Conservation (phyloP, 2,329 filamentous ascomycete genomes). For the Magnaporthiopsis poae region DNA sequence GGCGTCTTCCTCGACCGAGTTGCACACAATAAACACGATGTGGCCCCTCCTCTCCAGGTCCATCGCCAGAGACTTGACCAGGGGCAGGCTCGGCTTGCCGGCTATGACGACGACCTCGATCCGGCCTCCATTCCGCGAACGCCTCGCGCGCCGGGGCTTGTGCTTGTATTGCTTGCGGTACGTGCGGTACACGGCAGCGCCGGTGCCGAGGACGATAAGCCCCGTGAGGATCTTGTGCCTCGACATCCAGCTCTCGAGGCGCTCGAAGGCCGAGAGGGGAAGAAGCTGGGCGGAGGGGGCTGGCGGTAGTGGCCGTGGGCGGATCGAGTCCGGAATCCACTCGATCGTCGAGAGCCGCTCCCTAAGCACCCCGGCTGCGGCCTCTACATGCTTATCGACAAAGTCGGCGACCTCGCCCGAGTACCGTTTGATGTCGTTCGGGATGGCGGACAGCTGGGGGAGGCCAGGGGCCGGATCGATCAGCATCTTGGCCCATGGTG, state of each 20-base stretch:
- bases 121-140: conserved; percentile 72
- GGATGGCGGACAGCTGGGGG: conserved; percentile 40
- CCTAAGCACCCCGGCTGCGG: conserved; percentile 60
- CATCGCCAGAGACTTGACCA: conserved; percentile 71
- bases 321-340: conserved; percentile 65
- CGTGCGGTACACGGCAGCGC: conserved; percentile 49
- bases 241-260: conserved; percentile 59
- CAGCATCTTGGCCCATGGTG: neutral
- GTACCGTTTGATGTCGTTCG: conserved; percentile 59
- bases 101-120: conserved; percentile 81
- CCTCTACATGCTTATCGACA: conserved; percentile 72
- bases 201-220: conserved; percentile 58
- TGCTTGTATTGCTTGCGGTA: conserved; percentile 35
- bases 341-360: conserved; percentile 55
- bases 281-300: conserved; percentile 22
- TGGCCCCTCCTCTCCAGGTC: conserved; percentile 88
- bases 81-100: conserved; percentile 73
- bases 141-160: conserved; percentile 64
- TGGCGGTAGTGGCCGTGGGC: conserved; percentile 46
- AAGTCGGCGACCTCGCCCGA: conserved; percentile 65
- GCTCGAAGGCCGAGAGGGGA: conserved; percentile 32
- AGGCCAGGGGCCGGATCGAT: neutral
- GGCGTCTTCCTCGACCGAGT: conserved; percentile 73
- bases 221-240: conserved; percentile 66
- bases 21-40: conserved; percentile 83